Evolutionary conservation across 1,139 yeast genomes (phyloP), one percentile per base, ranked within the genome.

Genomic region (Magnusiomyces suaveolens): DNA sequence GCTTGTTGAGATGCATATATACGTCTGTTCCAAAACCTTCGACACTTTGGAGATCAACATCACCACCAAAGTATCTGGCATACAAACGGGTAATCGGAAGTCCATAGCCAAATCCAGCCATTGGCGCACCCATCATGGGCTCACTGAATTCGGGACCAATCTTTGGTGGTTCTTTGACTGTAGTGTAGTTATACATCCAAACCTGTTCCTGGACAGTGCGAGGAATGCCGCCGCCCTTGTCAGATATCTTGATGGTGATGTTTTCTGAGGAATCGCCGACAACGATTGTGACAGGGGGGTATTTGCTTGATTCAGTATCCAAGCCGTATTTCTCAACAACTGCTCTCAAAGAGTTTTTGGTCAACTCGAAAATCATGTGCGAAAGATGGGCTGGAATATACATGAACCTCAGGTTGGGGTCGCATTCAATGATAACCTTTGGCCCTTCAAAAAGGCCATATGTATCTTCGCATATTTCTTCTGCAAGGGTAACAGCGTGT

Each of bases 381-480:
- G 85, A 83, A 66, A 87, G 76, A 69, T 87, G 95, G 2, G 94
- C 94, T 1, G 95, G 95, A n/a, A 87, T 94, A 63, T 87, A 87
- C 87, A 86, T 84, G 69, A 86, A 86, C 59, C 76, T 78, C 61
- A 84, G 78, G 50, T 82, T 81, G 29, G 77, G 77, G 1, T 87
- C 84, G 54, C 90, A 84, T 60, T 83, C 82, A 50, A 87, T 72
- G 62, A 82, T 81, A 36, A 87, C 87, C 60, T 83, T 77, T 1
- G 95, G 95, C 1, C 90, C 87, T 60, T 85, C 94, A 64, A 81
- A 82, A 18, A 87, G 72, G 4, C 90, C 90, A 66, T 85, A 87
- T 69, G 85, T 85, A 64, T 87, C 94, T 65, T 86, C 94, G 69
- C 95, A 87, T 44, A 87, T 86, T 64, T 83, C 85, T 60, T 87